Conservation (phyloP, 2,329 filamentous ascomycete genomes). For the Fusarium luffae region DNA sequence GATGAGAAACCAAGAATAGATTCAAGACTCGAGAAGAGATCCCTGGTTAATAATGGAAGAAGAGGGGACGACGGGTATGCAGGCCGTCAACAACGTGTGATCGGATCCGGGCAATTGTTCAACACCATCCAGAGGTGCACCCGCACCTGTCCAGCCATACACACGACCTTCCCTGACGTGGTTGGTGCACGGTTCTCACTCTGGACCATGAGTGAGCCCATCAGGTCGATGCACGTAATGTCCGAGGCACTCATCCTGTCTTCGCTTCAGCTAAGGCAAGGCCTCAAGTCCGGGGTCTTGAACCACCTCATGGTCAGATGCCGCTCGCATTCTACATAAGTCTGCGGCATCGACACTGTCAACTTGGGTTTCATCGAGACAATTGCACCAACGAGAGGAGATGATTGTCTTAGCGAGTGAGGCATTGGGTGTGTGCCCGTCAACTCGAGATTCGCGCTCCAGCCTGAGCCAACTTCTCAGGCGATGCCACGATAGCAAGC, state of each 20-base stretch:
- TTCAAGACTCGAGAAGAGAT: slow-evolving; percentile 23
- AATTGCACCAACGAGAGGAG: slow-evolving; percentile 29
- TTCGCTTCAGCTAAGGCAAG: slow-evolving; percentile 38
- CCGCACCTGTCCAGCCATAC: slow-evolving; percentile 45
- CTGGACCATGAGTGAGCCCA: slow-evolving; percentile 45
- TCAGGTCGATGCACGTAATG: slow-evolving; percentile 45
- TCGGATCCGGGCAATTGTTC: slow-evolving; percentile 45
- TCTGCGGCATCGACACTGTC: slow-evolving; percentile 26
- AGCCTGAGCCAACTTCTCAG: slow-evolving; percentile 46
- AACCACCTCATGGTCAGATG: slow-evolving; percentile 44
- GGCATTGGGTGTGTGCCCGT: slow-evolving; percentile 39
- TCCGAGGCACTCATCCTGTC: slow-evolving; percentile 37
- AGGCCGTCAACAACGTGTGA: slow-evolving; percentile 45
- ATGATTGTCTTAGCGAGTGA: slow-evolving; percentile 18
- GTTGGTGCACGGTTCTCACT: slow-evolving; percentile 45
- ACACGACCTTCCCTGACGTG: slow-evolving; percentile 47
- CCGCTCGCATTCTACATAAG: slow-evolving; percentile 34
- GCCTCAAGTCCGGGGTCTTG: slow-evolving; percentile 34
- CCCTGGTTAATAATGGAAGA: slow-evolving; percentile 38
- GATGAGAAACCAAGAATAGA: slow-evolving; percentile 23
- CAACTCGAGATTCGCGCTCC: slow-evolving; percentile 25
- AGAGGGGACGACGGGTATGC: slow-evolving; percentile 40
- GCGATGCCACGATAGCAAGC: slow-evolving; percentile 55
- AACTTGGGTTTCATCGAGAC: slow-evolving; percentile 32
- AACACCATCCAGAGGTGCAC: slow-evolving; percentile 46